Evolutionary conservation across 768 basidiomycete genomes (phyloP), one percentile per base, ranked within the genome.

Genomic region (Boletus coccyginus): DNA sequence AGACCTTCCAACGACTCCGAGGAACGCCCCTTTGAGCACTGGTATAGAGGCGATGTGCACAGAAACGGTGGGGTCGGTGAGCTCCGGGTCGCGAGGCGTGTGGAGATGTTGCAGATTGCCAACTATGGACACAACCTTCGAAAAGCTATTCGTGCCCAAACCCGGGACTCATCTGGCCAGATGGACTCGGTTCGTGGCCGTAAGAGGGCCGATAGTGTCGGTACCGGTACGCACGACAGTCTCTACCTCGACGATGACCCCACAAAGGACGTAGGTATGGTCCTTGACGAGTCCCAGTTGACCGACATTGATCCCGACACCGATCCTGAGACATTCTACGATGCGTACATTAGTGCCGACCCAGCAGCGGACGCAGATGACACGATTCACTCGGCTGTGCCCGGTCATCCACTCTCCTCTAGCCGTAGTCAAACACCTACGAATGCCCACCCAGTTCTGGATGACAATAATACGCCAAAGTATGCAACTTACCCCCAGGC

Each of bases 51-150:
- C 2, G 91, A 94, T 62, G 82, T 90, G 6, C 86, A 90, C 13
- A 80, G 91, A 46, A 94, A 94, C 65, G 91, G 91, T 27, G 91
- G 91, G n/a, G 90, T 93, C 12, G 91, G 91, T 47, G 91, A 93
- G 70, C 74, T 91, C 52, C 80, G 86, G 21, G 84, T 92, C 3
- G 91, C 83, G 3, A 78, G 80, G 62, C 79, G 86, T 55, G 78
- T 86, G 69, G 91, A 94, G 70, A 93, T 94, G 91, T 69, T 94
- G 52, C 89, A 92, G 64, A 92, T 92, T 56, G 90, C 90, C 49
- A 92, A 86, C 72, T 92, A 88, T 62, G 90, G 91, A 1, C 88
- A 93, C 65, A 77, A 74, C 41, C 72, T 86, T 27, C 72, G 73
- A 68, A 75, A 58, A 42, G 52, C 56, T 52, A 57, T 43, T 46